A percentile compares a stretch with the other conserved stretches of the same genome.
Conservation (phyloP, 2,329 filamentous ascomycete genomes). For the Falciphora oryzae region DNA sequence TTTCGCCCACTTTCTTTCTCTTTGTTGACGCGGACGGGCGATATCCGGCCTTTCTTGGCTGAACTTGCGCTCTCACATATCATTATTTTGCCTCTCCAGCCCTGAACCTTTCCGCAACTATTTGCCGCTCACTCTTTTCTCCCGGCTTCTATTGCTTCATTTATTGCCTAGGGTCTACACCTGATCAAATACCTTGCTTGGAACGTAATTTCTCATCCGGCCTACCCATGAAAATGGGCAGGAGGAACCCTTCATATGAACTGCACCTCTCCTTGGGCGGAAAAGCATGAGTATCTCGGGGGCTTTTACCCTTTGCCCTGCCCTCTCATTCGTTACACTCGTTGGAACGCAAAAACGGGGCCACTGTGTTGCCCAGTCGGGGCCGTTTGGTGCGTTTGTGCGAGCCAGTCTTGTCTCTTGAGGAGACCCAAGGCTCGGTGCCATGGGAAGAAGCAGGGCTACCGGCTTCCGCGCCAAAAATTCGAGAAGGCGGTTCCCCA, state of each 20-base stretch:
- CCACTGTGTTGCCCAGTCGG: constrained; percentile 8
- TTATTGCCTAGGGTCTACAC: not conserved
- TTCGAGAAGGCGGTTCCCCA: not conserved
- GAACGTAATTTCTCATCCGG: too few species aligned
- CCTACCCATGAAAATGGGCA: too few species aligned
- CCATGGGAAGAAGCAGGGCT: not conserved
- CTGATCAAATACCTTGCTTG: too few species aligned
- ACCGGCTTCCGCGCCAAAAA: not conserved
- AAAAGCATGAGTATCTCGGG: not conserved
- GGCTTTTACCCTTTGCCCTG: not conserved
- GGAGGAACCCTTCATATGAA: too few species aligned
- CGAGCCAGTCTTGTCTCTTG: not conserved
- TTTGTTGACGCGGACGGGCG: not conserved
- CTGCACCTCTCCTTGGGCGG: not conserved
- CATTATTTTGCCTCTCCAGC: not conserved
- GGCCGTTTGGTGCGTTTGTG: constrained; percentile 8
- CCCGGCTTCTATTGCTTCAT: not conserved
- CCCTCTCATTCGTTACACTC: not conserved
- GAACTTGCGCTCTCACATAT: not conserved
- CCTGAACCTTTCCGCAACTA: not conserved
- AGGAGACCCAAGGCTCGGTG: constrained; percentile 1
- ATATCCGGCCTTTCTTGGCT: not conserved
- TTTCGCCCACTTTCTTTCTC: not conserved
- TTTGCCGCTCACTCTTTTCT: not conserved
- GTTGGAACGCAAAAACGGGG: constrained; percentile 5